These are phyloP conservation scores for Aquilaria agallochum DNA, from an alignment of 441 rosid species.

Conservation along the genomic window DNA sequence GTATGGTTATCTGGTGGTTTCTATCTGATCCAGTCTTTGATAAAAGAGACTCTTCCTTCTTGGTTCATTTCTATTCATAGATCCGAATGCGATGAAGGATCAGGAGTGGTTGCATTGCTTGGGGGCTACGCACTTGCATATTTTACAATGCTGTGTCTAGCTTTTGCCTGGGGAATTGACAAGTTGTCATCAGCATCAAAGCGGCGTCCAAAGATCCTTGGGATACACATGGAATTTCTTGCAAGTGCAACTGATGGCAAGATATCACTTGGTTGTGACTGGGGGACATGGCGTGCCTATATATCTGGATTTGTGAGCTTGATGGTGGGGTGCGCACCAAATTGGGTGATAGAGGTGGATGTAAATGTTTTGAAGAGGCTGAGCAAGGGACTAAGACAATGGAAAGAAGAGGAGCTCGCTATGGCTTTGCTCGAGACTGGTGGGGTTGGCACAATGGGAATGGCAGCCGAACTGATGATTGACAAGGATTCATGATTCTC, in stretches of 20 bases:
- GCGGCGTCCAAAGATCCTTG: slow-evolving; percentile 53
- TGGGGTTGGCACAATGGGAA: slow-evolving; percentile 50
- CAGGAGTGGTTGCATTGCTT: slow-evolving; percentile 58
- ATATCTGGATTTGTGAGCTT: slow-evolving; percentile 58
- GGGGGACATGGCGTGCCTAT: slow-evolving; percentile 60
- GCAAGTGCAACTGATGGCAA: slow-evolving; percentile 67
- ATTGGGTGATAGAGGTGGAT: slow-evolving; percentile 62
- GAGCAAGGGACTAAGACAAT: slow-evolving; percentile 56
- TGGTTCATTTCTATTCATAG: slow-evolving; percentile 68
- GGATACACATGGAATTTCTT: slow-evolving; percentile 58
- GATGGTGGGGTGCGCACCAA: slow-evolving; percentile 61
- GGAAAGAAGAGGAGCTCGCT: slow-evolving; percentile 70
- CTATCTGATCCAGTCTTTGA: slow-evolving; percentile 52
- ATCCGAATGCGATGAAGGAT: slow-evolving; percentile 41
- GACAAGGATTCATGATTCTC: slow-evolving; percentile 23
- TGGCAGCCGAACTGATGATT: slow-evolving; percentile 51
- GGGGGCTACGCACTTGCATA: slow-evolving; percentile 70
- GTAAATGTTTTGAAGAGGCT: slow-evolving; percentile 55
- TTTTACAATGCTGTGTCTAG: slow-evolving; percentile 57
- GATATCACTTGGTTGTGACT: slow-evolving; percentile 60
- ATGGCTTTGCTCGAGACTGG: slow-evolving; percentile 56
- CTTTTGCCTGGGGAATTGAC: slow-evolving; percentile 72
- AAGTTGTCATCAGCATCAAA: slow-evolving; percentile 56
- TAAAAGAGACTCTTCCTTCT: slow-evolving; percentile 68
- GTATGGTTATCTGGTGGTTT: slow-evolving; percentile 72